Base-by-base conservation (phyloP, 345 rosid species). In the Dipteronia sinensis region DNA sequence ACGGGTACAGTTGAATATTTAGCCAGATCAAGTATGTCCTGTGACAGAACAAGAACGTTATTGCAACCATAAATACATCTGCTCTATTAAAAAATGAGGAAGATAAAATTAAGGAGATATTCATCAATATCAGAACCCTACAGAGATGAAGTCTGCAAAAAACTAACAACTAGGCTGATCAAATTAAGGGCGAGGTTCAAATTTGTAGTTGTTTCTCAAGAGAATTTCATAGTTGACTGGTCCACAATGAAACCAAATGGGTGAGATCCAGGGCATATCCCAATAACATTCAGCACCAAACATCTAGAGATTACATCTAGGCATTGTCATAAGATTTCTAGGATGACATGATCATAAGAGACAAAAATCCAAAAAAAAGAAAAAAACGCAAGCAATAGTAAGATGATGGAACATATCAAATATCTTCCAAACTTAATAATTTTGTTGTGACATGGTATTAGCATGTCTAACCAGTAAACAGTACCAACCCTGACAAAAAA, bases 11-110 rank as follows among this genome's bases (percentile, higher is more conserved):
- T 82, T 38, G 99, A 76, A 85, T 86, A 91, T 78, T 91, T 92
- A 72, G 98, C 98, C 83, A 96, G 86, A 85, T 96, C 97, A 79
- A 91, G 89, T 77, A 96, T 88, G 84, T 92, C 97, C 98, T 94
- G 88, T 76, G 77, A 81, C 65, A 69, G 25, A 80, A 83, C 17
- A 76, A 40, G 38, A 66, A 31, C 17, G 56, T 67, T 75, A 71
- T 44, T 49, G 59, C 76, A 72, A 71, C 61, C 55, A 7, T 23
- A 76, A 22, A 29, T 73, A 58, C 22, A 29, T 20, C 38, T 67
- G 65, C 65, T 29, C 11, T 42, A 42, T 42, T 42, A 20, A 42
- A 22, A 80, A 31, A 31, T 58, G 38, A n/a, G 23, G 22, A 72
- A 56, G 42, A 5, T 11, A 25, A n/a, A 23, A 34, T 11, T 16